A percentile compares a stretch with the other conserved stretches of the same genome.
Evolutionary conservation across 2,329 filamentous ascomycete species (phyloP).

Genomic region (Fusarium phyllophilum): DNA sequence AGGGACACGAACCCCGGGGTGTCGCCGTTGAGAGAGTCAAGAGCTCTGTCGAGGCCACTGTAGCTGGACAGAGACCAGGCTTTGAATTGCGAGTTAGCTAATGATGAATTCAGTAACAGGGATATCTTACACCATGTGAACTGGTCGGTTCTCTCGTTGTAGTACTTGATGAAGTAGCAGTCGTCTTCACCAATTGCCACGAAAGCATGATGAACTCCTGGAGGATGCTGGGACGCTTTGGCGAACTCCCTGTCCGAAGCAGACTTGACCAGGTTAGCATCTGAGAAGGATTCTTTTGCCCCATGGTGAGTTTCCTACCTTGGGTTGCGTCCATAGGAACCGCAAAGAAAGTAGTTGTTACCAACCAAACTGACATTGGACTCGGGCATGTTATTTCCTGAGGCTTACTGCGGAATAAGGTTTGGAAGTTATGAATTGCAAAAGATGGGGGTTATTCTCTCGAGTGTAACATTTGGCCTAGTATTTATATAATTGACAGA

Average conservation of each 20-base stretch:
- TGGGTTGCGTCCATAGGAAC: neutral
- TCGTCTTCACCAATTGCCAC: neutral
- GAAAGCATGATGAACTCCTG: neutral
- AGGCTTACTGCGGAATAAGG: neutral
- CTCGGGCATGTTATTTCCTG: no score
- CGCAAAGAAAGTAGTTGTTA: neutral
- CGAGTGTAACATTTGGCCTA: neutral
- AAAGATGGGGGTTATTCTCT: neutral
- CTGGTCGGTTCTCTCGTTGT: neutral
- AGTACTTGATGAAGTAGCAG: neutral
- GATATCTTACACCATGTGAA: neutral
- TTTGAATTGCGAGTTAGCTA: neutral
- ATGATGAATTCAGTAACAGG: neutral
- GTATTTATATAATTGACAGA: neutral
- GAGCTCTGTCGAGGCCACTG: neutral
- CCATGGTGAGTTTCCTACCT: neutral
- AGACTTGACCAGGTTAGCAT: neutral
- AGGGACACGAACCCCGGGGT: neutral
- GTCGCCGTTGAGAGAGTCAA: neutral
- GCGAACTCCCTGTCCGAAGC: neutral
- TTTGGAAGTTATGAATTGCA: neutral
- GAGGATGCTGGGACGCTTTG: neutral
- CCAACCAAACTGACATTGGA: neutral
- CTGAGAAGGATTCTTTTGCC: rapidly evolving
- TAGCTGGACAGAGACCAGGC: neutral